A percentile compares a stretch with the other conserved stretches of the same genome.
Evolutionary conservation across 441 rosid genomes (phyloP).

Genomic region (Adansonia rubrostipa): DNA sequence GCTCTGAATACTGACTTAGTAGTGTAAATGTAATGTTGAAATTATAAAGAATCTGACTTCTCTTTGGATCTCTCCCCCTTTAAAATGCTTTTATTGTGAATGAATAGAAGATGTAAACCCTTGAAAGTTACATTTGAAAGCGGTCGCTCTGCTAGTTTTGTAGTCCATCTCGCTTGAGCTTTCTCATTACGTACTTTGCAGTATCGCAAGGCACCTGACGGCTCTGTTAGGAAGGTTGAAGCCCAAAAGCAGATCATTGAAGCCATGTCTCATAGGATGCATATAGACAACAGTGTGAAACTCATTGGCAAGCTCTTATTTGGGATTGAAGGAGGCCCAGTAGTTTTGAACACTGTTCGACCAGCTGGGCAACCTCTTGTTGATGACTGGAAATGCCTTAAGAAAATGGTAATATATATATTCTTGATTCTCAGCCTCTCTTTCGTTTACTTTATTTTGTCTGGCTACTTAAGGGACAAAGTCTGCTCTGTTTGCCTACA

Average conservation of each 20-base stretch:
- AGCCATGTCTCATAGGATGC: constrained; percentile 87
- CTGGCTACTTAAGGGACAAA: neutral
- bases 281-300: constrained; percentile 69
- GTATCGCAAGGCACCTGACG: constrained; percentile 93
- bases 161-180: neutral
- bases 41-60: neutral
- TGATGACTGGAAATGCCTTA: constrained; percentile 94
- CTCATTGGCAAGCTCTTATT: constrained; percentile 80
- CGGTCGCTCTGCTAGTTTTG: neutral
- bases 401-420: constrained; percentile 53
- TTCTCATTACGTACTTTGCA: constrained; percentile 22
- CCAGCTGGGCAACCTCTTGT: constrained; percentile 81
- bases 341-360: constrained; percentile 56
- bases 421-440: neutral
- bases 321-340: constrained; percentile 66
- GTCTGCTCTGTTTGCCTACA: constrained; percentile 4
- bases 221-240: constrained; percentile 65
- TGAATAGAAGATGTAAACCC: neutral
- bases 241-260: constrained; percentile 87
- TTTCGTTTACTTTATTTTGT: neutral
- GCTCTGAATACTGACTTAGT: neutral
- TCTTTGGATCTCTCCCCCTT: neutral
- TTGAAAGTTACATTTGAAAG: neutral
- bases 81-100: neutral
- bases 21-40: neutral